Evolutionary conservation across 1,139 yeast species (phyloP), one percentile per base, ranked within the genome.

Genomic region (Hemisphaericaspora subhashii): DNA sequence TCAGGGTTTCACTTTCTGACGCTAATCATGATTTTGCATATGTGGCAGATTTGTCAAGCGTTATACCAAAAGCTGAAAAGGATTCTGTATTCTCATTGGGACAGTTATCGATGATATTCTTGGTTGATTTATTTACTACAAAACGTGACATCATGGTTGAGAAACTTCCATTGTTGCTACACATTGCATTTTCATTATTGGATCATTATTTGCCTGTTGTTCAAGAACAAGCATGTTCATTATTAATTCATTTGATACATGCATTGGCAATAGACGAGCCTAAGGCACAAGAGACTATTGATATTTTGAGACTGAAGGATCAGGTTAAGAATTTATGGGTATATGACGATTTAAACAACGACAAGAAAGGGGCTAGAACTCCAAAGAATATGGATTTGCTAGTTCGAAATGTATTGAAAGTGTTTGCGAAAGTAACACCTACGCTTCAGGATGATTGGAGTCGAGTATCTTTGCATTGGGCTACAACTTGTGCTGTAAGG

Each of bases 401-500:
- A 44, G 83, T 87, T 5, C 68, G 89, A 43, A 79, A 78, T 41
- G 72, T 85, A 2, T 57, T 89, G 28, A 76, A 73, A 21, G 72
- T 86, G 1, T 80, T 89, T 53, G 57, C 73, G 3, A 68, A 68
- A 0, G 51, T 61, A 5, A 60, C 64, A 7, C 79, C 82, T 1
- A 72, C 70, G 3, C 65, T 90, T 20, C 94, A 84, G 52, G 77
- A 77, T 36, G 84, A 83, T 39, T 88, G 98, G 98, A 84, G 95
- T 37, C 68, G 84, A 35, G 81, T 80, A 2, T 87, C 98, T 0
- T 68, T 94, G 34, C 74, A 75, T 27, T 94, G 98, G 98, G 98
- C 98, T 0, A 92, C 98, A 0, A 83, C 96, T 1, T 92, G 98
- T 66, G 95, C 98, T 2, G 98, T 92, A 0, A 76, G 98, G 53